Percentiles rank a stretch among this genome's conserved stretches.
phyloP scores from a whole-genome alignment of 176 grass and related monocot genomes.

The Carex scoparia region DNA sequence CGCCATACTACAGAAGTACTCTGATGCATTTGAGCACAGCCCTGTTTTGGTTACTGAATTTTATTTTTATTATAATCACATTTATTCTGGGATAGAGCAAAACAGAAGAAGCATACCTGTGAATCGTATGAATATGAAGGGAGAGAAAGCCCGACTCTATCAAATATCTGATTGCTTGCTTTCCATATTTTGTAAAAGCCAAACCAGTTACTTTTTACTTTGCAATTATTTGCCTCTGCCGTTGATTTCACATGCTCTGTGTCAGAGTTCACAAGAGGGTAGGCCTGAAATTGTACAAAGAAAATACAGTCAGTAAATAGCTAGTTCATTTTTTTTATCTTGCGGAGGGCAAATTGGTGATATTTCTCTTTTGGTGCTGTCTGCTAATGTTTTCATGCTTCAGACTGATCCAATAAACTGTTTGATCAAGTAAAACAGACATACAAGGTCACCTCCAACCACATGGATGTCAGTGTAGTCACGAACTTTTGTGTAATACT shows the following conservation, averaged over 20 bases:
- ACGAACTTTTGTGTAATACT: constrained; percentile 89
- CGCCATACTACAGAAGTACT: not conserved
- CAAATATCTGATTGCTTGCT: constrained; percentile 67
- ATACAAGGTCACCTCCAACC: constrained; percentile 68
- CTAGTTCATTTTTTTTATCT: not conserved
- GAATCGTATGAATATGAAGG: constrained; percentile 76
- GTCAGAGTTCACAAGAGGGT: constrained; percentile 39
- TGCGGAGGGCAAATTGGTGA: constrained; percentile 11
- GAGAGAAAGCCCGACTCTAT: constrained; percentile 58
- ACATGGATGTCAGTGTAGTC: constrained; percentile 92
- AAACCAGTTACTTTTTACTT: constrained; percentile 92
- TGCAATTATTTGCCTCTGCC: constrained; percentile 74
- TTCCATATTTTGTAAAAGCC: constrained; percentile 86
- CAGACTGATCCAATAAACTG: constrained; percentile 10
- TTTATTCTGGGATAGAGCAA: constrained; percentile 3
- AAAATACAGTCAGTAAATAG: constrained; percentile 22
- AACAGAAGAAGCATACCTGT: constrained; percentile 39
- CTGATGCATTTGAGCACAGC: not conserved
- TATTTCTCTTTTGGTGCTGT: not conserved
- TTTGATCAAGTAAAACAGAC: constrained; percentile 26
- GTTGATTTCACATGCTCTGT: constrained; percentile 52
- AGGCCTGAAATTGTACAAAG: constrained; percentile 52
- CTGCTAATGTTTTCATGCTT: constrained; percentile 17
- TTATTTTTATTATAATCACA: not conserved
- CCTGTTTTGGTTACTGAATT: constrained; percentile 24